phyloP scores from a whole-genome alignment of 768 basidiomycete species.

The Hericium rajendrae region DNA sequence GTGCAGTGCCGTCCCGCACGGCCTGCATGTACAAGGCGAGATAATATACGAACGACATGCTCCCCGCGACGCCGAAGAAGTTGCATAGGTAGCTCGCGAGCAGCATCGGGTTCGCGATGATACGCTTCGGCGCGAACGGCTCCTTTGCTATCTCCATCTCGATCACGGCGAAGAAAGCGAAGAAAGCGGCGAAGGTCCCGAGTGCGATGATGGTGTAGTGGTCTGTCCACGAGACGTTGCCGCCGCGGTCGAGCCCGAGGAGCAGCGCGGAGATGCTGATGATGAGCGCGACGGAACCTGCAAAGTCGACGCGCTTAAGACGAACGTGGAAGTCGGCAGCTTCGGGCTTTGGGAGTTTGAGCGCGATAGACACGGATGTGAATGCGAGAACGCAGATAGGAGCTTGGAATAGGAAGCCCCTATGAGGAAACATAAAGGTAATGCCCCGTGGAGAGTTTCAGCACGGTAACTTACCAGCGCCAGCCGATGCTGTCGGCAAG shows the following conservation, averaged over 20 bases:
- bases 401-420: conserved; percentile 53
- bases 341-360: conserved; percentile 40
- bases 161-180: conserved; percentile 30
- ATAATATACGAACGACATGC: conserved; percentile 40
- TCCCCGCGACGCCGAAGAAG: conserved; percentile 41
- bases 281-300: conserved; percentile 46
- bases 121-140: conserved; percentile 48
- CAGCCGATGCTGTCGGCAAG: conserved; percentile 57
- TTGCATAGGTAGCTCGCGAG: conserved; percentile 50
- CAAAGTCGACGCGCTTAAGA: conserved; percentile 53
- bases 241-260: conserved; percentile 39
- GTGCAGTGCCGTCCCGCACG: conserved; percentile 36
- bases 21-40: conserved; percentile 51
- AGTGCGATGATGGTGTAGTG: conserved; percentile 15
- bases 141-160: conserved; percentile 45
- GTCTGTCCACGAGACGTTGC: conserved; percentile 23
- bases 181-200: conserved; percentile 7
- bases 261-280: conserved; percentile 47
- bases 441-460: neutral
- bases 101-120: conserved; percentile 39
- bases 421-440: conserved; percentile 9
- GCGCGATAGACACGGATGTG: conserved; percentile 38
- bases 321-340: conserved; percentile 36
- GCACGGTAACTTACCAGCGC: conserved; percentile 37
- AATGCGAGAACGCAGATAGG: conserved; percentile 48